Evolutionary conservation across 345 rosid species (phyloP).

Genomic region (Salix udensis): DNA sequence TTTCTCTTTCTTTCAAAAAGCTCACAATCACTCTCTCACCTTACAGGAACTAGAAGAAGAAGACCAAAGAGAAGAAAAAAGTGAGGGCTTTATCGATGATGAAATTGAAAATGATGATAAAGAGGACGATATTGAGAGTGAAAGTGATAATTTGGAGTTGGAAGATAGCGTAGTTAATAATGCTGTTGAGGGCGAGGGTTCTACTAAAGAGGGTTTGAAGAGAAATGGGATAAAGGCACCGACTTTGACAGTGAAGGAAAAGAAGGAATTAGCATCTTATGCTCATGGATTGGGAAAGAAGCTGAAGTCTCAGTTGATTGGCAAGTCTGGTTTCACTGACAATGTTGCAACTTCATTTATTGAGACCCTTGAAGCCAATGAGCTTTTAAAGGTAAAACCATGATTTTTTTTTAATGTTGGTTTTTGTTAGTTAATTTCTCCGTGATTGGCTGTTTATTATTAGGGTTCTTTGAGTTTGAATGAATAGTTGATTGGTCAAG

Average conservation of each 20-base stretch:
- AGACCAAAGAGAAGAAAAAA: background rate
- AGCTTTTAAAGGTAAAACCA: constrained; percentile 62
- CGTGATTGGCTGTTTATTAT: too few relatives aligned
- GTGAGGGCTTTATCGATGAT: background rate
- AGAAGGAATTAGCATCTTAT: constrained; percentile 77
- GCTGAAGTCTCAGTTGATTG: constrained; percentile 70
- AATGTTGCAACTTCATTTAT: constrained; percentile 56
- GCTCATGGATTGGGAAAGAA: constrained; percentile 75
- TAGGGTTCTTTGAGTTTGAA: background rate
- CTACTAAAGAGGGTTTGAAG: background rate
- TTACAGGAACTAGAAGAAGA: constrained; percentile 9
- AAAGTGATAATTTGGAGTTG: background rate
- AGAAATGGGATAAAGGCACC: constrained; percentile 13
- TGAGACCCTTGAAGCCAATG: constrained; percentile 76
- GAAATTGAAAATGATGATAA: background rate
- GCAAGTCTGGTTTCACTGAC: constrained; percentile 79
- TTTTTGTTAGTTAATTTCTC: background rate
- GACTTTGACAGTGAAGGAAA: constrained; percentile 64
- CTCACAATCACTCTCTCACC: background rate
- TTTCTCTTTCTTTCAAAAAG: background rate
- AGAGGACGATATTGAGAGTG: constrained; percentile 8
- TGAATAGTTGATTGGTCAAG: background rate
- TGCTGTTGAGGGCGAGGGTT: background rate
- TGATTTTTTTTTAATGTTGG: too few relatives aligned
- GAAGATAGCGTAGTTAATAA: background rate